Evolutionary conservation across 2,329 filamentous ascomycete genomes (phyloP).

Genomic region (Nemania bipapillata): DNA sequence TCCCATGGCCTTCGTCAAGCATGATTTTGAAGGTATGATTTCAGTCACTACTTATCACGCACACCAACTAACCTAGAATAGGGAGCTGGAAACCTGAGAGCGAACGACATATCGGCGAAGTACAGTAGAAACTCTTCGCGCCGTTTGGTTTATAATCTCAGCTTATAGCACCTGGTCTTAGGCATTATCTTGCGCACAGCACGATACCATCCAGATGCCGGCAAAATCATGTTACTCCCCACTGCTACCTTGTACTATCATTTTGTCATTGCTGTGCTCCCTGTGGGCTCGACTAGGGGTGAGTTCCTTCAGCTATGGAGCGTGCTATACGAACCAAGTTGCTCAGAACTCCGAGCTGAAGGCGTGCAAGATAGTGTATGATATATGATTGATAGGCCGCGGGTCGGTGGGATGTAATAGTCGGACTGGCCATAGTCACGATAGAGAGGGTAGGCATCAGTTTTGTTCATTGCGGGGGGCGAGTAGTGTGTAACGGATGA

Average conservation of each 20-base stretch:
- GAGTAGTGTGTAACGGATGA: background rate
- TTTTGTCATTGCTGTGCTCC: background rate
- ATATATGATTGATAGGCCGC: background rate
- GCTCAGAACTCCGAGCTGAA: constrained; percentile 1
- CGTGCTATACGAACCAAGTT: background rate
- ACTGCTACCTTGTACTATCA: background rate
- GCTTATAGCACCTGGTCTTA: constrained; percentile 12
- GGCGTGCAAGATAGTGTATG: constrained; percentile 17
- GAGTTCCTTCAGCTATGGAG: background rate
- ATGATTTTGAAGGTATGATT: constrained; percentile 87
- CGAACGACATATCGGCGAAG: constrained; percentile 74
- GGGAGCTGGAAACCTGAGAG: constrained; percentile 81
- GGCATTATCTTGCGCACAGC: constrained; percentile 10
- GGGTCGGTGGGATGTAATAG: constrained; percentile 2
- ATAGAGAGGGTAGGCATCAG: background rate
- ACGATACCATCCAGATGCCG: constrained; percentile 1
- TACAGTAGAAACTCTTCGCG: constrained; percentile 44
- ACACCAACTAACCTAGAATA: constrained; percentile 52
- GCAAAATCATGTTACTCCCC: background rate
- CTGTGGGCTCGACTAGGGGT: background rate
- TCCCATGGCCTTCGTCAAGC: constrained; percentile 96
- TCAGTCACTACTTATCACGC: background rate
- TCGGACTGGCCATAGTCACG: background rate
- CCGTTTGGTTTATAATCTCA: constrained; percentile 38
- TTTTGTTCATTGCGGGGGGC: background rate